A percentile compares a stretch with the other conserved stretches of the same genome.
Conservation (phyloP, 2,329 filamentous ascomycete species). For the Alternaria conjuncta region DNA sequence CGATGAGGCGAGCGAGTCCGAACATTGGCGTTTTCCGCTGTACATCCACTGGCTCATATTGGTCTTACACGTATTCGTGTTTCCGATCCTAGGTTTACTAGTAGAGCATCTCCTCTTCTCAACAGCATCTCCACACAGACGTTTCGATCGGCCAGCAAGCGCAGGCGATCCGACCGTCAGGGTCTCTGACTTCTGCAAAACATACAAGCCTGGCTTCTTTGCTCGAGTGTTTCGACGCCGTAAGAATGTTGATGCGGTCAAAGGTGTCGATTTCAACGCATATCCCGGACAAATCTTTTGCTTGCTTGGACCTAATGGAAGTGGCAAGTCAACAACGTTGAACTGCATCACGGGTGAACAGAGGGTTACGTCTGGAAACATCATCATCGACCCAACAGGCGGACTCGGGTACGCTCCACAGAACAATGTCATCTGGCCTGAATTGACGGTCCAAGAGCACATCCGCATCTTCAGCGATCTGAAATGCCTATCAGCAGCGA, state of each 20-base stretch:
- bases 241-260: conserved; percentile 78
- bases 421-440: conserved; percentile 93
- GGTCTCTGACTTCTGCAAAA: conserved; percentile 71
- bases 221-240: conserved; percentile 56
- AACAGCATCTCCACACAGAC: neutral
- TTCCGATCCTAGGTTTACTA: neutral
- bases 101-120: neutral
- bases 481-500: conserved; percentile 63
- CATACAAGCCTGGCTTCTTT: conserved; percentile 58
- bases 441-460: conserved; percentile 85
- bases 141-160: neutral
- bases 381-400: conserved; percentile 77
- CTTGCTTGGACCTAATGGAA: conserved; percentile 86
- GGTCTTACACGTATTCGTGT: conserved; percentile 26
- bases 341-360: conserved; percentile 86
- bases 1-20: neutral
- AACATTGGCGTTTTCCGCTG: conserved; percentile 22
- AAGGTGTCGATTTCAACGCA: conserved; percentile 74
- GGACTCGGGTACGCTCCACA: conserved; percentile 91
- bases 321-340: conserved; percentile 87
- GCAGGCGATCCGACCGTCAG: conserved; percentile 59
- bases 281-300: conserved; percentile 83
- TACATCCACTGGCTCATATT: conserved; percentile 32
- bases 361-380: conserved; percentile 75
- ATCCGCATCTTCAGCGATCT: conserved; percentile 82